Conservation (phyloP, 305 asterid species). For the Euphrasia arctica region DNA sequence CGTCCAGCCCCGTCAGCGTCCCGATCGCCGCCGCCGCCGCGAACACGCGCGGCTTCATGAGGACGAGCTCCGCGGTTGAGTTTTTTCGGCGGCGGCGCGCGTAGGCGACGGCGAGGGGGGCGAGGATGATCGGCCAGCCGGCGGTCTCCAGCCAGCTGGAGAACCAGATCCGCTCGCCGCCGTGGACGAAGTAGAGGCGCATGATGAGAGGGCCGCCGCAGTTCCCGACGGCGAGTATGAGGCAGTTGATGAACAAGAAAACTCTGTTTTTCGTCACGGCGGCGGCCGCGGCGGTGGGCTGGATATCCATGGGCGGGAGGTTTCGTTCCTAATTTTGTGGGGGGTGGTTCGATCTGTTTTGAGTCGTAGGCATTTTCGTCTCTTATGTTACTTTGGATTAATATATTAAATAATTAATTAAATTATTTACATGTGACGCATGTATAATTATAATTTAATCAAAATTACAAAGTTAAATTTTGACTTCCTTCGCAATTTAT, state of each 20-base stretch:
- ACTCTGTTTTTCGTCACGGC: slow-evolving; percentile 5
- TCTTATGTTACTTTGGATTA: no score
- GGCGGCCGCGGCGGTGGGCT: slow-evolving; percentile 1
- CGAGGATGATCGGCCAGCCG: slow-evolving; percentile 28
- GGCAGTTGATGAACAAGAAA: slow-evolving; percentile 29
- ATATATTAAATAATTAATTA: no score
- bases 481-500: no score
- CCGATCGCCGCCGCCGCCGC: slow-evolving; percentile 17
- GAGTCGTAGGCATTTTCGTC: no score
- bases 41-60: slow-evolving; percentile 20
- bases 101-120: slow-evolving; percentile 23
- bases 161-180: slow-evolving; percentile 39
- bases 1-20: slow-evolving; percentile 19
- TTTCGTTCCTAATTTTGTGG: background rate
- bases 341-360: background rate
- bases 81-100: slow-evolving; percentile 14
- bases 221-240: slow-evolving; percentile 42
- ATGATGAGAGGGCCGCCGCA: slow-evolving; percentile 45
- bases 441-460: no score
- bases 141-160: slow-evolving; percentile 26
- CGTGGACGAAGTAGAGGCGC: slow-evolving; percentile 52
- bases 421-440: no score
- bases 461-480: no score
- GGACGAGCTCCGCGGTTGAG: background rate
- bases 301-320: slow-evolving; percentile 12